Conservation (phyloP, 768 basidiomycete genomes). For the Dioszegia crocea region DNA sequence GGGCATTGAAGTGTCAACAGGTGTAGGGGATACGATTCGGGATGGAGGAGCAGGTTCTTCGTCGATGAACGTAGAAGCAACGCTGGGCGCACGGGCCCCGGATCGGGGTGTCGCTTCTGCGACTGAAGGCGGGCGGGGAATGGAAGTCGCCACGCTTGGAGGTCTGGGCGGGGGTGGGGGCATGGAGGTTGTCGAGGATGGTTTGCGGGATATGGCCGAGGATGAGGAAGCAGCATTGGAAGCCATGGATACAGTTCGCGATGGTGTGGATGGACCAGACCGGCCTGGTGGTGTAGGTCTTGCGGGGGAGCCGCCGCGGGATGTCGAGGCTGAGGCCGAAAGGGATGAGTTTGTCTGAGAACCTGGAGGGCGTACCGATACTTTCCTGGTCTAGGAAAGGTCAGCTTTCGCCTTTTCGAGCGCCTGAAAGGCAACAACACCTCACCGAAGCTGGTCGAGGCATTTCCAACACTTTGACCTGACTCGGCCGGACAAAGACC, state of each 20-base stretch:
- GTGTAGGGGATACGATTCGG: constrained; percentile 10
- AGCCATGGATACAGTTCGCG: constrained; percentile 52
- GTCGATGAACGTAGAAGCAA: background rate
- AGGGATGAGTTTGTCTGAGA: background rate
- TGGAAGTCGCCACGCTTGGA: constrained; percentile 9
- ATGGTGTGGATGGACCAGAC: constrained; percentile 21
- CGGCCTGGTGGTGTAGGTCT: background rate
- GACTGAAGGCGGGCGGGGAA: constrained; percentile 27
- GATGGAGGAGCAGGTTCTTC: background rate
- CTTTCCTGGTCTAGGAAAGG: background rate
- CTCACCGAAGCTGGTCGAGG: constrained; percentile 38
- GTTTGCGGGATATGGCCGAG: constrained; percentile 28
- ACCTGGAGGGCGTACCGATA: constrained; percentile 4
- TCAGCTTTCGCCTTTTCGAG: background rate
- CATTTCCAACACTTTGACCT: constrained; percentile 62
- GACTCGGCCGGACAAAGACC: constrained; percentile 81
- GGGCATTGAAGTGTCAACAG: constrained; percentile 11
- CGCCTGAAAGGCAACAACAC: background rate
- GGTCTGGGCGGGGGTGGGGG: constrained; percentile 6
- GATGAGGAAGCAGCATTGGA: constrained; percentile 28
- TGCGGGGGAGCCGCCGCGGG: background rate
- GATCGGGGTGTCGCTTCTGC: constrained; percentile 2
- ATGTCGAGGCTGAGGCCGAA: constrained; percentile 3
- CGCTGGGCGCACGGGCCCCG: background rate
- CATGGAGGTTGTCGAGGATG: constrained; percentile 13